Evolutionary conservation across 306 rosid genomes (phyloP), one percentile per base, ranked within the genome.

Genomic region (Hippophae tibetana): DNA sequence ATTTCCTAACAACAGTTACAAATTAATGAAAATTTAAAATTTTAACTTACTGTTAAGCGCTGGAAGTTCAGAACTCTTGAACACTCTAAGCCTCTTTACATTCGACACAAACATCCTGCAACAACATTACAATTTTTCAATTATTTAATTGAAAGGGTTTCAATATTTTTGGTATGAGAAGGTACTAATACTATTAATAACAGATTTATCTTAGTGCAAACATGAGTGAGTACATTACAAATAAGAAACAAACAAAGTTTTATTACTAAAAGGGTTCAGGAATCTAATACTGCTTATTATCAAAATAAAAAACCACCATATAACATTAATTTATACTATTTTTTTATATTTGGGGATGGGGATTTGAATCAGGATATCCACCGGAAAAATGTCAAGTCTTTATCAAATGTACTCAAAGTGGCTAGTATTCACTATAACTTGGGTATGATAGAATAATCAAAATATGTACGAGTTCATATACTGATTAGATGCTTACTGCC

Each of bases 91-190:
- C 81, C 96, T 78, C 85, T 78, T 88, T 73, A 82, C 96, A 1
- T 93, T 88, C 8, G 93, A 85, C n/a, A 80, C 81, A 51, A 92
- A 92, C 89, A 92, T 85, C 63, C 99, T 92, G 80, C 38, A 47
- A 14, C 43, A 8, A 53, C 47, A 38, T 47, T 18, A 18, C 23
- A 18, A 60, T n/a, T 18, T 18, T 18, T 18, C 23, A 18, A 40
- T 46, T 42, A 27, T 4, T 2, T 31, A 31, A 31, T 31, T 31
- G 38, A 31, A 31, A 31, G 38, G 38, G 38, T 31, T 31, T 31
- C 38, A 31, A 31, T 2, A 31, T 31, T 31, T 31, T 31, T 31
- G 38, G 3, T 31, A 31, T 2, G 38, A 31, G 38, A 31, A 31
- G 3, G 5, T 4, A 31, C 38, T 31, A 31, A 31, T 31, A 31